Evolutionary conservation across 164 flowering plant species (phyloP).

Genomic region (Aristolochia contorta): DNA sequence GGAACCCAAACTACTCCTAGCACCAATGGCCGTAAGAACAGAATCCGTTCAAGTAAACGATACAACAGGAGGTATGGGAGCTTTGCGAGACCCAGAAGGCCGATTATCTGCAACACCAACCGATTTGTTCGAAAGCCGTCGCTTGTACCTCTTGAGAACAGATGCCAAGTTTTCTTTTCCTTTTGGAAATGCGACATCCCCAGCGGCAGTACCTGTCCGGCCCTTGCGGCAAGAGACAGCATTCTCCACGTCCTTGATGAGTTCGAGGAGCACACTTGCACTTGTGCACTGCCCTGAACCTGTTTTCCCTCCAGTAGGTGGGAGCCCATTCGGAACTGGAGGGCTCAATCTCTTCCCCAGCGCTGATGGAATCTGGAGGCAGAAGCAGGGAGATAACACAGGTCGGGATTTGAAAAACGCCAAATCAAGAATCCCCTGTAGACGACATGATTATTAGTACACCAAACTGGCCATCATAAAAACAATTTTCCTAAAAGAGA

Average conservation of each 20-base stretch:
- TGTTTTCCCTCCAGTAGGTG: conserved; percentile 48
- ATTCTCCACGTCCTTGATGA: conserved; percentile 79
- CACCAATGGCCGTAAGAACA: neutral
- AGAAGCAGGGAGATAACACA: conserved; percentile 59
- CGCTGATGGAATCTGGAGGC: conserved; percentile 56
- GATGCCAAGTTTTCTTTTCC: conserved; percentile 95
- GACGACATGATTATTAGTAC: conserved; percentile 2
- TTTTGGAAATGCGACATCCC: conserved; percentile 96
- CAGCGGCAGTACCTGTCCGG: conserved; percentile 88
- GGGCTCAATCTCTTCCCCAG: conserved; percentile 39
- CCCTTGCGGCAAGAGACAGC: conserved; percentile 89
- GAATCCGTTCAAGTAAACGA: conserved; percentile 16
- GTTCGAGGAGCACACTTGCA: conserved; percentile 51
- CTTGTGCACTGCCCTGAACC: conserved; percentile 64
- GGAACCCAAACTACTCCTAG: neutral
- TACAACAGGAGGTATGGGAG: conserved; percentile 14
- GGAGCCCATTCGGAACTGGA: conserved; percentile 38
- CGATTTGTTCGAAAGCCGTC: conserved; percentile 31
- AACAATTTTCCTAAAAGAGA: neutral
- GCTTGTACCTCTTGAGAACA: conserved; percentile 89
- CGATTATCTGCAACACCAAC: conserved; percentile 15
- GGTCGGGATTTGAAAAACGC: conserved; percentile 76
- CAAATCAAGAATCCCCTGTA: conserved; percentile 75
- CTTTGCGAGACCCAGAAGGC: conserved; percentile 15
- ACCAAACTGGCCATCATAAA: neutral